Percentiles rank a stretch among this genome's conserved stretches.
phyloP scores from a whole-genome alignment of 345 rosid species.

The Populus nigra region DNA sequence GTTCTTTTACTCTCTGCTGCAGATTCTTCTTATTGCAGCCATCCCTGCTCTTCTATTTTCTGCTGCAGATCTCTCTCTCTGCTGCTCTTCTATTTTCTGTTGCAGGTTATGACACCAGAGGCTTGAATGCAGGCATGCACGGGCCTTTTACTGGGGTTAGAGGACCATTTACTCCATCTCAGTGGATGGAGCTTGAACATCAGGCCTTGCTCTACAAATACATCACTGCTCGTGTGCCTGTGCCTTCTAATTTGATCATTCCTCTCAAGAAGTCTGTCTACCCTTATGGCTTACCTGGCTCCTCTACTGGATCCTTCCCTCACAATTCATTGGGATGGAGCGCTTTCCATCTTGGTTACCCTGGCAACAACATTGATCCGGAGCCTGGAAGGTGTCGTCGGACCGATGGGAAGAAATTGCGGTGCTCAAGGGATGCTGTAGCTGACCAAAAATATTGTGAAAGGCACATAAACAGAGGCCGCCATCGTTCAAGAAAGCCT shows the following conservation, averaged over 20 bases:
- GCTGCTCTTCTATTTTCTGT: neutral
- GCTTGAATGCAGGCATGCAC: slow-evolving; percentile 56
- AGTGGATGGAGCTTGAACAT: slow-evolving; percentile 66
- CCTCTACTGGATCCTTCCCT: slow-evolving; percentile 42
- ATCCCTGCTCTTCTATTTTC: no score
- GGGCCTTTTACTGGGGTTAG: slow-evolving; percentile 39
- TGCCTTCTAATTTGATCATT: slow-evolving; percentile 64
- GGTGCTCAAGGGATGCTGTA: slow-evolving; percentile 71
- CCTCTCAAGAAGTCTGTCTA: slow-evolving; percentile 49
- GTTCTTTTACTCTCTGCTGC: no score
- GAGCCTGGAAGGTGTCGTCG: slow-evolving; percentile 78
- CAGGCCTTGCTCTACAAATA: slow-evolving; percentile 74
- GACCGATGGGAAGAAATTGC: slow-evolving; percentile 88
- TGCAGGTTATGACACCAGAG: slow-evolving; percentile 49
- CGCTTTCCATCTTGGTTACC: slow-evolving; percentile 53
- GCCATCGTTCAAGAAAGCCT: slow-evolving; percentile 90
- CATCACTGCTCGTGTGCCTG: slow-evolving; percentile 51
- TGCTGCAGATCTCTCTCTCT: no score
- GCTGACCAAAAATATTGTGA: slow-evolving; percentile 80
- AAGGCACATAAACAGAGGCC: slow-evolving; percentile 79
- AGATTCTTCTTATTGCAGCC: no score
- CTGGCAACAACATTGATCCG: slow-evolving; percentile 48
- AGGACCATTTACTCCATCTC: slow-evolving; percentile 63
- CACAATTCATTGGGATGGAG: slow-evolving; percentile 60
- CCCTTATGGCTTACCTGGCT: slow-evolving; percentile 36